Evolutionary conservation across 305 asterid genomes (phyloP), one percentile per base, ranked within the genome.

Genomic region (Withania somnifera): DNA sequence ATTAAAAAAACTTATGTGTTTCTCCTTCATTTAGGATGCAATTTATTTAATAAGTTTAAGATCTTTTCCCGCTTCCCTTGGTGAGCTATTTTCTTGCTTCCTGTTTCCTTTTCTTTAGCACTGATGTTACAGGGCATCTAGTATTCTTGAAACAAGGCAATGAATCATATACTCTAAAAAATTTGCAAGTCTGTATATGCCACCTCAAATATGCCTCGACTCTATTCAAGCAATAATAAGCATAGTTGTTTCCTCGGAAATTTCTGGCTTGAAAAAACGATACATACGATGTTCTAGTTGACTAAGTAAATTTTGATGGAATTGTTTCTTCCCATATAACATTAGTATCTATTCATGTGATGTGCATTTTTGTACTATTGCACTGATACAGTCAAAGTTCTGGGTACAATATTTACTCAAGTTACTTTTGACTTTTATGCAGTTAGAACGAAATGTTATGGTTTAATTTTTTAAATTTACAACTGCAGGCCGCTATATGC

Each of bases 401-500:
- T 50, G 61, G 58, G 7, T 50, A 50, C 47, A 14, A 17, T 9
- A 47, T 26, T 75, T 75, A 75, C 61, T 50, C 38, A 30, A 28
- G 63, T 75, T 75, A 50, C 80, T 50, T 42, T 75, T 28, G 63
- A 51, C 42, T 30, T 75, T 75, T 11, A 9, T 75, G 63, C 11
- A 17, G 45, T 50, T 28, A 17, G 38, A 75, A 50, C 45, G 20
- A 26, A 75, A 75, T 50, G 61, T 75, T 26, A 75, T 28, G 58
- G 61, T 38, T 68, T 15, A 64, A 64, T 30, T 14, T 11, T 42
- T 40, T 63, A 36, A 79, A 80, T 76, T 57, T 50, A 60, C 66
- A 63, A 69, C 63, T 85, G 84, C 92, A 89, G 92, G 91, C 89
- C 92, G 26, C 91, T 89, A 54, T 89, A 86, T 83, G 90, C 92